A percentile compares a stretch with the other conserved stretches of the same genome.
These are phyloP conservation scores for Platanthera guangdongensis DNA, from an alignment of 106 monocot species.

Conservation along the genomic window DNA sequence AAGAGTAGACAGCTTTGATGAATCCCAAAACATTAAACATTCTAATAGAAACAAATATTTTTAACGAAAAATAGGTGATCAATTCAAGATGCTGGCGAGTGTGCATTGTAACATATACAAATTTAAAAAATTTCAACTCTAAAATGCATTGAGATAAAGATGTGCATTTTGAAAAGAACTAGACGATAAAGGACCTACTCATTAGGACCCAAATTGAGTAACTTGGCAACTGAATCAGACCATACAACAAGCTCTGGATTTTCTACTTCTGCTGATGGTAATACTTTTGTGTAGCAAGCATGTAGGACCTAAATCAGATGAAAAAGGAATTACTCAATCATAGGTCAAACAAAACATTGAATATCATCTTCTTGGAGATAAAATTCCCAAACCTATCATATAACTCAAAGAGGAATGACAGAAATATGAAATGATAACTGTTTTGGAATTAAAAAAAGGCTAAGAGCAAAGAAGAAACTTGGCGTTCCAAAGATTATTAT, in stretches of 20 bases:
- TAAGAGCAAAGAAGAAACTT: background rate
- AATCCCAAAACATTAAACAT: background rate
- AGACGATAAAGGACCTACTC: constrained; percentile 40
- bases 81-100: background rate
- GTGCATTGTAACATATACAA: background rate
- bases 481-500: background rate
- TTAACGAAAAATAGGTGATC: background rate
- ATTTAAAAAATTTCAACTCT: background rate
- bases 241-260: constrained; percentile 84
- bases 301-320: constrained; percentile 53
- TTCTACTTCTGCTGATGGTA: constrained; percentile 79
- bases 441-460: background rate
- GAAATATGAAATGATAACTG: background rate
- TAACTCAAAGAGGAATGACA: background rate
- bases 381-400: background rate
- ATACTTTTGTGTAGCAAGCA: constrained; percentile 89
- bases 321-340: background rate
- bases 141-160: background rate
- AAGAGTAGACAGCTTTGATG: background rate
- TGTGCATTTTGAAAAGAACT: background rate
- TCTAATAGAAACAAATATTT: background rate
- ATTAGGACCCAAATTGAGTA: constrained; percentile 78
- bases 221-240: constrained; percentile 77
- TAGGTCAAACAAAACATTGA: background rate
- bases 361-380: background rate